Evolutionary conservation across 164 flowering plant species (phyloP).

Genomic region (Nymphaea colorata): DNA sequence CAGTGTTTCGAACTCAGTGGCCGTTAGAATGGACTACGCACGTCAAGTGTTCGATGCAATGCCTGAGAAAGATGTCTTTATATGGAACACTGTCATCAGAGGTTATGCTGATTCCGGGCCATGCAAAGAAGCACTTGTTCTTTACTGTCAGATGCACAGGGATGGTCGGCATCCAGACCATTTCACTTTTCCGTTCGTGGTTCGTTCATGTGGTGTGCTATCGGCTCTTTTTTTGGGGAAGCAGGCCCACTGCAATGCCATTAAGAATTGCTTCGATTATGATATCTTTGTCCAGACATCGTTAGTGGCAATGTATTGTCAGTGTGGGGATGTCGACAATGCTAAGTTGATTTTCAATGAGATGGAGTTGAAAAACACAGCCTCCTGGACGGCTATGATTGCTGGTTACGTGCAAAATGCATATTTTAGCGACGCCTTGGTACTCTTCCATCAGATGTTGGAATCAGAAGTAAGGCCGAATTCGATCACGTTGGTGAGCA

Average conservation of each 20-base stretch:
- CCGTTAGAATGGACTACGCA: constrained; percentile 12
- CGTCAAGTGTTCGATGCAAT: constrained; percentile 20
- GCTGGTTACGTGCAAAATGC: constrained; percentile 27
- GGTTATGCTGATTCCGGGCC: constrained; percentile 23
- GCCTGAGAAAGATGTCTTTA: constrained; percentile 21
- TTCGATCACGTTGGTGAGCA: constrained; percentile 20
- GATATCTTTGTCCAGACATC: constrained; percentile 23
- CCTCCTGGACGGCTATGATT: constrained; percentile 29
- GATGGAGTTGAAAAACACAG: constrained; percentile 13
- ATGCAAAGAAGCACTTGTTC: constrained; percentile 15
- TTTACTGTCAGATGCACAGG: constrained; percentile 20
- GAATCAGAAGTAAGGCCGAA: constrained; percentile 17
- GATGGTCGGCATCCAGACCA: constrained; percentile 19
- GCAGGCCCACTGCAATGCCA: constrained; percentile 17
- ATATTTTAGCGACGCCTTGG: constrained; percentile 10
- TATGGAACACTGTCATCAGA: constrained; percentile 23
- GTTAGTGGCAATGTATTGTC: constrained; percentile 22
- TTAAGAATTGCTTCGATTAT: constrained; percentile 20
- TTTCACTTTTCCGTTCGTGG: constrained; percentile 22
- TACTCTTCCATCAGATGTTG: constrained; percentile 19
- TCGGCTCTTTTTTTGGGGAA: constrained; percentile 17
- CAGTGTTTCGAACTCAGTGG: background rate
- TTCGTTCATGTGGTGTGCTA: constrained; percentile 23
- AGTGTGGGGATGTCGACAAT: constrained; percentile 12
- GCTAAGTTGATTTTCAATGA: constrained; percentile 20